phyloP scores from a whole-genome alignment of 2,329 filamentous ascomycete species.

The Cladophialophora carrionii region DNA sequence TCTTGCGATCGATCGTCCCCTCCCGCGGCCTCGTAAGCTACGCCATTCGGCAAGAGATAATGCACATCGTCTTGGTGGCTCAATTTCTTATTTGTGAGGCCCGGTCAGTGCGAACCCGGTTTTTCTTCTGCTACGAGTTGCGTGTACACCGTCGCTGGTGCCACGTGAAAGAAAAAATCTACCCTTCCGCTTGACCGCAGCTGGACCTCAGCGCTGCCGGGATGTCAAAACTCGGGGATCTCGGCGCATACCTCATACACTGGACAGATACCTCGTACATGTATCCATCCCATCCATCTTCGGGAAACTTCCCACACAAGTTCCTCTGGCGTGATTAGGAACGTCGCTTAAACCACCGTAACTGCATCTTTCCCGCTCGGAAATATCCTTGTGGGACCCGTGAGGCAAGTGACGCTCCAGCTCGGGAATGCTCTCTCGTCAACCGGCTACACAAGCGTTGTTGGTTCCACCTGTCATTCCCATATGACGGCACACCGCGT shows the following conservation, averaged over 20 bases:
- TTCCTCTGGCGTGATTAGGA: not conserved
- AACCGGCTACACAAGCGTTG: not conserved
- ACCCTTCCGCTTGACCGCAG: not conserved
- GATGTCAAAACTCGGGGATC: not conserved
- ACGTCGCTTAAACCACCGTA: not conserved
- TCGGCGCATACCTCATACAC: not conserved
- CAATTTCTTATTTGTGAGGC: conserved; percentile 2
- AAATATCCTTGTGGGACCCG: not conserved
- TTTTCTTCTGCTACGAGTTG: not conserved
- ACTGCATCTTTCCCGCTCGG: not conserved
- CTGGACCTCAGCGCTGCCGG: not conserved
- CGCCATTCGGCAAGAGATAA: conserved; percentile 5
- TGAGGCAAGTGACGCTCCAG: not conserved
- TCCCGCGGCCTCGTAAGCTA: not conserved
- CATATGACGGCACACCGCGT: not conserved
- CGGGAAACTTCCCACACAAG: not conserved
- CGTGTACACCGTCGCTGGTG: not conserved
- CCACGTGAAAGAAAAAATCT: conserved; percentile 4
- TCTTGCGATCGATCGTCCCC: conserved; percentile 13
- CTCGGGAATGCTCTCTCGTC: not conserved
- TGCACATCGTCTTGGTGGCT: conserved; percentile 3
- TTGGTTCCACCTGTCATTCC: not conserved
- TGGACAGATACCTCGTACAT: too few relatives aligned
- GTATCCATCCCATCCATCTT: not conserved
- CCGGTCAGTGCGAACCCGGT: not conserved